phyloP scores from a whole-genome alignment of 441 rosid genomes.

The Brassica hybrid region DNA sequence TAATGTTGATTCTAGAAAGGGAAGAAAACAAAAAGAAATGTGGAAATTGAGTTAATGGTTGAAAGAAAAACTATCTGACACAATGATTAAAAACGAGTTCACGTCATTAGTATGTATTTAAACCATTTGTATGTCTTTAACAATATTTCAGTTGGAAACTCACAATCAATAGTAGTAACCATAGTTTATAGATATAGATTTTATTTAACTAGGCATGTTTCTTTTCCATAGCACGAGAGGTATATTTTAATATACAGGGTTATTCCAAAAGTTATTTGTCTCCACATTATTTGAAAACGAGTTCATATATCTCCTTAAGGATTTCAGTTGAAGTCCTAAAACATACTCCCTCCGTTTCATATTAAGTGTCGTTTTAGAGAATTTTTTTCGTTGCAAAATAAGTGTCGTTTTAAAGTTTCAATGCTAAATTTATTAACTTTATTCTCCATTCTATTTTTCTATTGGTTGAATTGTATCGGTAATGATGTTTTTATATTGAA shows the following conservation, averaged over 20 bases:
- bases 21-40: background rate
- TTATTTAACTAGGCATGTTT: slow-evolving; percentile 8
- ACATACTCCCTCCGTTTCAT: too few relatives aligned
- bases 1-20: background rate
- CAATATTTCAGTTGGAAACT: slow-evolving; percentile 41
- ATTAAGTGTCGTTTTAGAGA: too few relatives aligned
- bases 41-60: background rate
- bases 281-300: slow-evolving; percentile 18
- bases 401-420: too few relatives aligned
- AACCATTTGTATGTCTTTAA: slow-evolving; percentile 28
- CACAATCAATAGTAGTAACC: slow-evolving; percentile 29
- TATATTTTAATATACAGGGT: background rate
- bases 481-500: too few relatives aligned
- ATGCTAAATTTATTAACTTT: too few relatives aligned
- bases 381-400: too few relatives aligned
- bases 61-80: background rate
- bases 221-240: slow-evolving; percentile 11
- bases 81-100: slow-evolving; percentile 28
- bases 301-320: slow-evolving; percentile 20
- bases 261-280: too few relatives aligned
- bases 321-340: background rate
- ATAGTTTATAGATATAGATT: background rate
- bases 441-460: too few relatives aligned
- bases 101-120: slow-evolving; percentile 24
- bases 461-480: too few relatives aligned